phyloP scores from a whole-genome alignment of 2,329 filamentous ascomycete genomes.

The Paecilomyces fulvus region DNA sequence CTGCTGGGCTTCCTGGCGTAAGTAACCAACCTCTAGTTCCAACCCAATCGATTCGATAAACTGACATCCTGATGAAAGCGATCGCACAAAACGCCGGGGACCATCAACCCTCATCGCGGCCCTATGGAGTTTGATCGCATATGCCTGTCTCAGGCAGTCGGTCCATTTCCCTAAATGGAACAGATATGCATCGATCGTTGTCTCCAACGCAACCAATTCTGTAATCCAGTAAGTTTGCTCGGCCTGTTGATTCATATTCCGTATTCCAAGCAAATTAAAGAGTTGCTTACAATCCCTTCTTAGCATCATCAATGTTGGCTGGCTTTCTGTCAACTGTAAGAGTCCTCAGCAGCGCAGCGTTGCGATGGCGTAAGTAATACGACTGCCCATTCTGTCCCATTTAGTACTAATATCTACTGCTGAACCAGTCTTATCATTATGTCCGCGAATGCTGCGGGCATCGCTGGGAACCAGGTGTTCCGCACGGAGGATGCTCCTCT shows the following conservation, averaged over 20 bases:
- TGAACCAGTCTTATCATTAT: slow-evolving; percentile 42
- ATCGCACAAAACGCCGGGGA: slow-evolving; percentile 24
- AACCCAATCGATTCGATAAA: slow-evolving; percentile 3
- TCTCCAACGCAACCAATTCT: slow-evolving; percentile 21
- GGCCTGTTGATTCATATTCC: not conserved
- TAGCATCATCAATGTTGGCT: slow-evolving; percentile 47
- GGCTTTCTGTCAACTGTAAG: slow-evolving; percentile 48
- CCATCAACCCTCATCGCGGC: slow-evolving; percentile 26
- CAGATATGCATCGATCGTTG: slow-evolving; percentile 19
- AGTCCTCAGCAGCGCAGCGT: slow-evolving; percentile 52
- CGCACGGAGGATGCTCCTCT: slow-evolving; percentile 6
- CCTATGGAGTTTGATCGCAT: slow-evolving; percentile 32
- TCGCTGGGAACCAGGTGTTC: slow-evolving; percentile 6
- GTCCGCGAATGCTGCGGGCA: slow-evolving; percentile 42
- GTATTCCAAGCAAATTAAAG: not conserved
- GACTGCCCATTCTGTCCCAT: not conserved
- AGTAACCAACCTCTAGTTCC: slow-evolving; percentile 1
- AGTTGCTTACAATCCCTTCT: slow-evolving; percentile 4
- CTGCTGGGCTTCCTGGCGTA: slow-evolving; percentile 17
- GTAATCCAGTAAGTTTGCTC: slow-evolving; percentile 27
- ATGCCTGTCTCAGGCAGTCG: slow-evolving; percentile 23
- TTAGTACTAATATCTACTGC: not conserved
- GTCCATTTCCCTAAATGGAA: slow-evolving; percentile 17
- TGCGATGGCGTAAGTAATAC: slow-evolving; percentile 47
- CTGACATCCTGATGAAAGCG: slow-evolving; percentile 10